Base-by-base conservation (phyloP, 805 yeast species). In the Metschnikowia drakensbergensis region DNA sequence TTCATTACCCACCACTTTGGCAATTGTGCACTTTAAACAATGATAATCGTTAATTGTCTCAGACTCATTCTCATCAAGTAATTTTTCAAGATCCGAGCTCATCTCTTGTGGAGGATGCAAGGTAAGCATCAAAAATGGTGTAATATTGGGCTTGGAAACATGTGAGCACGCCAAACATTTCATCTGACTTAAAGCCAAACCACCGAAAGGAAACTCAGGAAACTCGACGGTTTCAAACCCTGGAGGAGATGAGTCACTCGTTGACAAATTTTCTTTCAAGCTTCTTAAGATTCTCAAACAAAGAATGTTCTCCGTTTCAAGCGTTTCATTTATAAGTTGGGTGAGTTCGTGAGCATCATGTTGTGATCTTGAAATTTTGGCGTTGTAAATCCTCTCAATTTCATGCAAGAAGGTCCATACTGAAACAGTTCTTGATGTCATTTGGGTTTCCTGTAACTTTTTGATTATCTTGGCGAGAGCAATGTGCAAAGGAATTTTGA, bases 271-370 rank as follows among this genome's bases (percentile, higher is more conserved):
- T 17, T 50, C 52, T 30, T 55, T 57, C 17, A 62, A 42, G 38
- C 46, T 52, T 44, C 56, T 57, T 32, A 67, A 55, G 42, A 69
- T 69, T 42, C 67, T 70, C 31, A 62, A 65, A 41, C 83, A 50
- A 38, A 66, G 67, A 7, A 69, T 58, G 54, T 79, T 74, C 61
- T 92, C 97, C 47, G 75, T 76, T 44, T 85, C 82, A 44, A 94
- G 69, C 0, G 92, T 83, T 58, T 91, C 96, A 23, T 92, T 68
- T 22, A 91, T 75, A 45, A 88, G 67, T 62, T 89, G 96, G 29
- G 92, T 78, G 54, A 94, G 74, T 60, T 92, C 99, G 58, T 94
- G 97, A 0, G 98, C 97, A 68, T 92, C 99, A 60, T 92, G 96
- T 64, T 94, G 99, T 40, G 80, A 80, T 32, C 86, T 71, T 2